Conservation (phyloP, 2,329 filamentous ascomycete genomes). For the Escovopsis weberi region DNA sequence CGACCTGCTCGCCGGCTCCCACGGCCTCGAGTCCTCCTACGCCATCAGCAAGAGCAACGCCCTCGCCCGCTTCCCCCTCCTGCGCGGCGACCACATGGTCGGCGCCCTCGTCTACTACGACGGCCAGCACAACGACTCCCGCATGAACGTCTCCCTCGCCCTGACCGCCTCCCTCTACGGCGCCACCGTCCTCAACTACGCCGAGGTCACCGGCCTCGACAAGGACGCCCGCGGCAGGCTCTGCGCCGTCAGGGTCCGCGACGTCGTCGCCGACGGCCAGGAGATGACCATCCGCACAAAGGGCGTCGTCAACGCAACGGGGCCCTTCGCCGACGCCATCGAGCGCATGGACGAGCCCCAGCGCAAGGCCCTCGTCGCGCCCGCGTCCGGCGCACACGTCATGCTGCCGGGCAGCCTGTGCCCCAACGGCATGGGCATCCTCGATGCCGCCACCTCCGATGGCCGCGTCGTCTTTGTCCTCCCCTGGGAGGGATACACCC, state of each 20-base stretch:
- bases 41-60: conserved; percentile 67
- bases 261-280: conserved; percentile 40
- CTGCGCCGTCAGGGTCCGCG: conserved; percentile 43
- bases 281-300: conserved; percentile 61
- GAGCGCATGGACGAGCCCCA: conserved; percentile 64
- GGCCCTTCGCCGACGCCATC: conserved; percentile 67
- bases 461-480: conserved; percentile 82
- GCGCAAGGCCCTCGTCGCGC: conserved; percentile 60
- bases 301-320: conserved; percentile 73
- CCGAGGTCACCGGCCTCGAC: conserved; percentile 60
- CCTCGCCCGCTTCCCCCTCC: conserved; percentile 62
- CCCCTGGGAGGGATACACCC: conserved; percentile 76
- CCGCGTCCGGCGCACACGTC: conserved; percentile 70
- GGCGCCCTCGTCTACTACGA: conserved; percentile 79
- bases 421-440: conserved; percentile 67
- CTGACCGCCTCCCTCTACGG: conserved; percentile 71
- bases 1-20: conserved; percentile 65
- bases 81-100: conserved; percentile 57
- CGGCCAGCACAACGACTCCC: conserved; percentile 74
- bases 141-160: conserved; percentile 74
- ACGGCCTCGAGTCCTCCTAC: conserved; percentile 74
- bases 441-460: conserved; percentile 69
- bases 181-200: conserved; percentile 65
- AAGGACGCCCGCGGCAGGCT: conserved; percentile 56
- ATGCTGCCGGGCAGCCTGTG: conserved; percentile 68